Conservation (phyloP, 495 filamentous ascomycete species). For the Xylaria flabelliformis region DNA sequence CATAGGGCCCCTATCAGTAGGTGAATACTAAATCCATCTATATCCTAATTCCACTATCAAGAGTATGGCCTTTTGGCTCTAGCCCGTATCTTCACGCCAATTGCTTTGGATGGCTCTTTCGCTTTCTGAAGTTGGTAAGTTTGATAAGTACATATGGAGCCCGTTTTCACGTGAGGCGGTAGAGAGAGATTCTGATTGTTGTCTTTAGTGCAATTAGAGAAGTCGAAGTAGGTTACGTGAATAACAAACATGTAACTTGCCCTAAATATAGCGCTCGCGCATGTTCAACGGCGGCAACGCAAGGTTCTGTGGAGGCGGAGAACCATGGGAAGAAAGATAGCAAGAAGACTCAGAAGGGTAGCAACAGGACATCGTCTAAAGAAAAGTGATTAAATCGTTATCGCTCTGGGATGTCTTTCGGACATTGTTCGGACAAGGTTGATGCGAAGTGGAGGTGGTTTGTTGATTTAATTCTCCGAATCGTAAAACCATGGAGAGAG, state of each 20-base stretch:
- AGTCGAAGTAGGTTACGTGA: conserved; percentile 7
- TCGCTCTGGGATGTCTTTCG: not conserved
- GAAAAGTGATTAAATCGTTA: not conserved
- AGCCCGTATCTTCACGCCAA: not conserved
- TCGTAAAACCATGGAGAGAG: not conserved
- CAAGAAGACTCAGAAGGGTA: not conserved
- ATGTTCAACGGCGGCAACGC: not conserved
- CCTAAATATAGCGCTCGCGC: not conserved
- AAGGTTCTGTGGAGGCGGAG: not conserved
- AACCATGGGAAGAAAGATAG: not conserved
- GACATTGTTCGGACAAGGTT: not conserved
- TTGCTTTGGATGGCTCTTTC: not conserved
- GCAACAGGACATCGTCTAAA: not conserved
- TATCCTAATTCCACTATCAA: not conserved
- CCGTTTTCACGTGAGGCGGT: too few species aligned
- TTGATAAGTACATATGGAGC: too few species aligned
- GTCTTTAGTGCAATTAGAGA: not conserved
- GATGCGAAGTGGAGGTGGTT: not conserved
- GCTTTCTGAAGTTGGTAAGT: too few species aligned
- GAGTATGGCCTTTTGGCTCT: not conserved
- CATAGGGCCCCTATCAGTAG: conserved; percentile 6
- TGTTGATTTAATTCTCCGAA: not conserved
- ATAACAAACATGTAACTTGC: not conserved
- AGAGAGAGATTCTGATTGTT: not conserved
- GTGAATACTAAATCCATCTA: not conserved